A percentile compares a stretch with the other conserved stretches of the same genome.
Conservation (phyloP, 2,329 filamentous ascomycete species). For the Diaporthe amygdali region DNA sequence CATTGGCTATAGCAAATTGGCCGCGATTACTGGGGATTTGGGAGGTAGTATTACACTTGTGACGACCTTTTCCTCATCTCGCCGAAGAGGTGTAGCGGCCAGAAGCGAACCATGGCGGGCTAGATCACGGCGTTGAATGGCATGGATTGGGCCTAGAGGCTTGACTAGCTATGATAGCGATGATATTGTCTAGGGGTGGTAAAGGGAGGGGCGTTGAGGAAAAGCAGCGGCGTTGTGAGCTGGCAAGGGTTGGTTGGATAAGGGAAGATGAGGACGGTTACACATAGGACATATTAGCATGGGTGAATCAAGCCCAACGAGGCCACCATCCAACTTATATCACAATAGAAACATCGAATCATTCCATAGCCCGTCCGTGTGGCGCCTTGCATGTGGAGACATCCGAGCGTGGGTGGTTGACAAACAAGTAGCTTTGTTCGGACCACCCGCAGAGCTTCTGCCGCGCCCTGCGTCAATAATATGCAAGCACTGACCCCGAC, state of each 20-base stretch:
- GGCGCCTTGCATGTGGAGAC: background rate
- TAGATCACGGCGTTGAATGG: background rate
- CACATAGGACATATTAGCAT: background rate
- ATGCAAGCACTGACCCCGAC: conserved; percentile 10
- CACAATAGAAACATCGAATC: background rate
- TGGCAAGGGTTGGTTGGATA: background rate
- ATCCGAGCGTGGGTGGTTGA: background rate
- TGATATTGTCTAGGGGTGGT: background rate
- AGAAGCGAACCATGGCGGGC: background rate
- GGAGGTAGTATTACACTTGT: conserved; percentile 2
- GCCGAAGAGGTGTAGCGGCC: background rate
- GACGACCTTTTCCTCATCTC: background rate
- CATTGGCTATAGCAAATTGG: background rate
- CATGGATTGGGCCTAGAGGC: background rate
- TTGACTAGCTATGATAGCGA: background rate
- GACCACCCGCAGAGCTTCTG: background rate
- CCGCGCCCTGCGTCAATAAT: conserved; percentile 3
- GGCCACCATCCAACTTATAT: background rate
- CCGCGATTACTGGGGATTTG: too few relatives aligned
- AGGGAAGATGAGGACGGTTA: background rate
- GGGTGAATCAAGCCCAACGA: background rate
- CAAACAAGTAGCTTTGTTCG: background rate
- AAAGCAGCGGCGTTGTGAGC: background rate
- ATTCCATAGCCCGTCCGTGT: background rate
- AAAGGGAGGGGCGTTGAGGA: background rate